These are phyloP conservation scores for Torulaspora globosa DNA, from an alignment of 1,139 yeast genomes.

Conservation along the genomic window DNA sequence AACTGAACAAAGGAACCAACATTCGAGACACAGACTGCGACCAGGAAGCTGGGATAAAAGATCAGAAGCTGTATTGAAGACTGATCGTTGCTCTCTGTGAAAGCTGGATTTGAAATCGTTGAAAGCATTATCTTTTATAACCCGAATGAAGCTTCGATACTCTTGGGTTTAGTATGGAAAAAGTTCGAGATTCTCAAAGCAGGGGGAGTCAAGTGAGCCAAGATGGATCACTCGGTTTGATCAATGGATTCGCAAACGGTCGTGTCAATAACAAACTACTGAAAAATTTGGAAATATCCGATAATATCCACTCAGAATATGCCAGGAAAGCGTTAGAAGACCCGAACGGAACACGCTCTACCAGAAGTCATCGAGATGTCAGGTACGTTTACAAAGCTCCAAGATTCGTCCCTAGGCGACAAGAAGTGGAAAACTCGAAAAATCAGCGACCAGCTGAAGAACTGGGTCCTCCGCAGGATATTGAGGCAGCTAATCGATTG, in stretches of 20 bases:
- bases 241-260: constrained; percentile 2
- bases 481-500: constrained; percentile 22
- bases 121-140: neutral
- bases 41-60: neutral
- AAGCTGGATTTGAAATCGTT: neutral
- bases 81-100: neutral
- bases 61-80: neutral
- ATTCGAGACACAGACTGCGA: neutral
- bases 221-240: neutral
- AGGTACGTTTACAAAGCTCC: constrained; percentile 1
- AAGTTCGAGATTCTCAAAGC: constrained; percentile 3
- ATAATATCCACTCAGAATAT: constrained; percentile 17
- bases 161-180: constrained; percentile 9
- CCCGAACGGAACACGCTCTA: constrained; percentile 14
- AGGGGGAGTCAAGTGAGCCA: constrained; percentile 1
- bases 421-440: neutral
- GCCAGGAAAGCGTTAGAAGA: constrained; percentile 13
- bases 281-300: constrained; percentile 16
- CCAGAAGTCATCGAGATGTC: constrained; percentile 8
- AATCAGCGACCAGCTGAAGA: neutral
- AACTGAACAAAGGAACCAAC: neutral
- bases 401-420: neutral
- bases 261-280: constrained; percentile 11
- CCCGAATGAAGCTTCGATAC: constrained; percentile 12
- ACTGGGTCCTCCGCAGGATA: constrained; percentile 16